Conservation (phyloP, 2,329 filamentous ascomycete genomes). For the Sporothrix schenckii region DNA sequence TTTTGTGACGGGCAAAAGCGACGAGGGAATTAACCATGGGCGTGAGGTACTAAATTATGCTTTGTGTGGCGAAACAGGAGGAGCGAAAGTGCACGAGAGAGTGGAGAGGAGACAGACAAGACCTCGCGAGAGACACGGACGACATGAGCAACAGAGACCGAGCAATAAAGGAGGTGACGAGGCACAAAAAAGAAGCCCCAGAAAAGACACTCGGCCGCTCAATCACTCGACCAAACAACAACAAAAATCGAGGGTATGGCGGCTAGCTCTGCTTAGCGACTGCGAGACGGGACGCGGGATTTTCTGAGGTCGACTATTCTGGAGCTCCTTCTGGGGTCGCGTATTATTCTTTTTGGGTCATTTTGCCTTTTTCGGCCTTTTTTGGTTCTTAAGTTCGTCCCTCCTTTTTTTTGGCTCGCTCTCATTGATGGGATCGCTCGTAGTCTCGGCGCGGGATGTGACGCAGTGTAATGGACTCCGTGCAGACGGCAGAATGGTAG, state of each 20-base stretch:
- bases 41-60: conserved; percentile 12
- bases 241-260: conserved; percentile 24
- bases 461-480: conserved; percentile 13
- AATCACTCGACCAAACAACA: background rate
- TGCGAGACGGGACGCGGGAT: conserved; percentile 30
- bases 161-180: background rate
- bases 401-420: conserved; percentile 4
- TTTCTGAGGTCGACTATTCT: conserved; percentile 18
- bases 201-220: background rate
- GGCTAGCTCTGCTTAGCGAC: conserved; percentile 29
- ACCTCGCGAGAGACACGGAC: background rate
- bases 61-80: conserved; percentile 18
- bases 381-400: background rate
- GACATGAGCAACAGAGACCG: background rate
- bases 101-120: conserved; percentile 15
- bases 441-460: conserved; percentile 18
- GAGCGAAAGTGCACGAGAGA: conserved; percentile 9
- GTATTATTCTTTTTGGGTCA: conserved; percentile 4
- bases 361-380: background rate
- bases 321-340: background rate
- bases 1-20: background rate
- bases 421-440: conserved; percentile 20
- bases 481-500: conserved; percentile 1
- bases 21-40: conserved; percentile 26
- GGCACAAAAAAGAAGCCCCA: background rate